These are phyloP conservation scores for Alternaria sp. DNA, from an alignment of 2,329 filamentous ascomycete species.

Conservation along the genomic window DNA sequence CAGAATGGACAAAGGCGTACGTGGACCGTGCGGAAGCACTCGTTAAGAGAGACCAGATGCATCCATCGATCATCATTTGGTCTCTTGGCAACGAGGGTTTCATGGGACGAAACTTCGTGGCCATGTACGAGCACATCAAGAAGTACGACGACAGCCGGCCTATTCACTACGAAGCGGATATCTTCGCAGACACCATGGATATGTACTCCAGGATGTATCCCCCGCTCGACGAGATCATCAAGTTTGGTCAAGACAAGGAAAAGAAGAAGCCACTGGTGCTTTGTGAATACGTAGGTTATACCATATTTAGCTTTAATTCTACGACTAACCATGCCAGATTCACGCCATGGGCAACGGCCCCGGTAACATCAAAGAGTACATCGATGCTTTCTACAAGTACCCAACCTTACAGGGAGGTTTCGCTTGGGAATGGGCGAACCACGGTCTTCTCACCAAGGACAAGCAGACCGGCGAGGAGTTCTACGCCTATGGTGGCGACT, in stretches of 20 bases:
- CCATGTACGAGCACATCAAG: conserved; percentile 70
- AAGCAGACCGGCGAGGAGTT: conserved; percentile 47
- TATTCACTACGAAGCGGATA: conserved; percentile 72
- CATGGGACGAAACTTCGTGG: conserved; percentile 70
- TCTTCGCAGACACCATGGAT: conserved; percentile 64
- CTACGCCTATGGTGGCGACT: conserved; percentile 54
- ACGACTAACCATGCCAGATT: conserved; percentile 21
- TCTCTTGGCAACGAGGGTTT: conserved; percentile 76
- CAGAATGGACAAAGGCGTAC: conserved; percentile 67
- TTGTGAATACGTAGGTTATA: conserved; percentile 55
- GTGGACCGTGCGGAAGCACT: conserved; percentile 70
- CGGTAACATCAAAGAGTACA: conserved; percentile 71
- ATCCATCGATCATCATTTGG: conserved; percentile 75
- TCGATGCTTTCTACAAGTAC: conserved; percentile 66
- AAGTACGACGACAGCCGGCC: conserved; percentile 63
- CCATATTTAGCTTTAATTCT: neutral
- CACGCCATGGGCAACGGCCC: conserved; percentile 78
- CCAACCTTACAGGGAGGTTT: conserved; percentile 68
- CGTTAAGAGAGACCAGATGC: conserved; percentile 72
- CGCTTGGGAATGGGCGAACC: conserved; percentile 56
- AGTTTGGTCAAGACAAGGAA: conserved; percentile 51
- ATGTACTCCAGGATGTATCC: conserved; percentile 75
- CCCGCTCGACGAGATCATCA: conserved; percentile 58
- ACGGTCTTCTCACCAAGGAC: conserved; percentile 51
- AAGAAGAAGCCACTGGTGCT: conserved; percentile 62